Evolutionary conservation across 75 land plant species (phyloP).

Genomic region (Picea sitchensis): DNA sequence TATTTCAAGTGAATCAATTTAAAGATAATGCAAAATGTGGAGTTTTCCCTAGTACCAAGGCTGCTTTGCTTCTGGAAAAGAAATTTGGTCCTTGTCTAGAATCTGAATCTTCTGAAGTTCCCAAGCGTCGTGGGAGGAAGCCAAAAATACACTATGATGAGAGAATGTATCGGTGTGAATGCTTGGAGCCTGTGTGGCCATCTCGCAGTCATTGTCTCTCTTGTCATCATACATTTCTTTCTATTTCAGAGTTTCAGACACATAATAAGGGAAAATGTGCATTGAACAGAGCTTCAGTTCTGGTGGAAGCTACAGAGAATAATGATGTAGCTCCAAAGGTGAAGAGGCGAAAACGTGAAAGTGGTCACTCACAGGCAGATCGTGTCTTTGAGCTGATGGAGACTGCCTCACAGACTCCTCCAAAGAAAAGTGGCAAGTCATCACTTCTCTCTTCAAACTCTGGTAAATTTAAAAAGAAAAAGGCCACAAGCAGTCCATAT

Average conservation of each 20-base stretch:
- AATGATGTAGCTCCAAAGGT: constrained; percentile 14
- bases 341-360: constrained; percentile 22
- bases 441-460: constrained; percentile 19
- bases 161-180: constrained; percentile 73
- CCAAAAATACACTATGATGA: constrained; percentile 27
- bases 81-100: constrained; percentile 52
- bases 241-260: constrained; percentile 39
- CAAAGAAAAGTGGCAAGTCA: constrained; percentile 15
- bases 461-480: constrained; percentile 31
- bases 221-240: constrained; percentile 70
- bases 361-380: neutral
- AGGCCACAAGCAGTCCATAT: constrained; percentile 26
- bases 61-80: constrained; percentile 39
- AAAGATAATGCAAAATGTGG: neutral
- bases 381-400: constrained; percentile 9
- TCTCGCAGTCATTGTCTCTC: constrained; percentile 70
- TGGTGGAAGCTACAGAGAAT: constrained; percentile 26
- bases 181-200: constrained; percentile 85
- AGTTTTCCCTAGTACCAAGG: constrained; percentile 40
- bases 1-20: neutral
- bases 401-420: constrained; percentile 6
- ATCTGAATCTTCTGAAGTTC: constrained; percentile 23
- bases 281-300: constrained; percentile 10
- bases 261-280: constrained; percentile 62
- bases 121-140: constrained; percentile 31